Conservation (phyloP, 1,284 basidiomycete genomes). For the Tetrapyrgos nigripes region DNA sequence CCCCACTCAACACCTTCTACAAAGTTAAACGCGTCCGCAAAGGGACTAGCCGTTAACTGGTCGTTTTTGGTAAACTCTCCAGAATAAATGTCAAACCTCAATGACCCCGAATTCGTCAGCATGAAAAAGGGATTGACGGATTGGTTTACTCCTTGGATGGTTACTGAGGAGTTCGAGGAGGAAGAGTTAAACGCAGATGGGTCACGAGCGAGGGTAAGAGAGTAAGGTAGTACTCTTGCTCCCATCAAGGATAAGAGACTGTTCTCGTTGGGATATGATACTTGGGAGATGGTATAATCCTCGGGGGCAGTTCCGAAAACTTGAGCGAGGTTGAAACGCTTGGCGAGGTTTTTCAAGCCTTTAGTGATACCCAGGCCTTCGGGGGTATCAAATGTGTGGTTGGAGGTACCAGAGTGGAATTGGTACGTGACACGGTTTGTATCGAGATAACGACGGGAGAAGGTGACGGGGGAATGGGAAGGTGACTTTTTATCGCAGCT, state of each 20-base stretch:
- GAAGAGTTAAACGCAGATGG: constrained; percentile 64
- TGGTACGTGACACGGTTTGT: constrained; percentile 77
- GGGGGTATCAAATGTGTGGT: constrained; percentile 58
- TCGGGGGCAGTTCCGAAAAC: constrained; percentile 75
- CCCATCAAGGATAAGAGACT: not conserved
- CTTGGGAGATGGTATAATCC: constrained; percentile 72
- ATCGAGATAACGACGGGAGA: constrained; percentile 76
- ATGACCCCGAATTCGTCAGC: constrained; percentile 76
- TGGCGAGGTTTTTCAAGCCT: constrained; percentile 58
- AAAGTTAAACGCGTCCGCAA: constrained; percentile 64
- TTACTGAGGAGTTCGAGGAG: constrained; percentile 45
- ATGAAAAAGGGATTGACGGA: constrained; percentile 68
- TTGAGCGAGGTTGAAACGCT: constrained; percentile 58
- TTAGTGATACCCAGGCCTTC: constrained; percentile 58
- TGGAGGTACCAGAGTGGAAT: not conserved
- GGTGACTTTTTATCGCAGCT: too few relatives aligned
- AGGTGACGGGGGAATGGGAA: constrained; percentile 51
- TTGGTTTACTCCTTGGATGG: constrained; percentile 42
- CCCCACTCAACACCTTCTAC: constrained; percentile 56
- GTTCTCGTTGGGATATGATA: constrained; percentile 24
- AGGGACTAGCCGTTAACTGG: constrained; percentile 76
- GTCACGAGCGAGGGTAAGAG: constrained; percentile 46
- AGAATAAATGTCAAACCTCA: constrained; percentile 74
- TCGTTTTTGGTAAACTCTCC: constrained; percentile 83
- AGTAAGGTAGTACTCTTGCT: constrained; percentile 45